phyloP scores from a whole-genome alignment of 2,329 filamentous ascomycete species.

The Xylaria sp. region DNA sequence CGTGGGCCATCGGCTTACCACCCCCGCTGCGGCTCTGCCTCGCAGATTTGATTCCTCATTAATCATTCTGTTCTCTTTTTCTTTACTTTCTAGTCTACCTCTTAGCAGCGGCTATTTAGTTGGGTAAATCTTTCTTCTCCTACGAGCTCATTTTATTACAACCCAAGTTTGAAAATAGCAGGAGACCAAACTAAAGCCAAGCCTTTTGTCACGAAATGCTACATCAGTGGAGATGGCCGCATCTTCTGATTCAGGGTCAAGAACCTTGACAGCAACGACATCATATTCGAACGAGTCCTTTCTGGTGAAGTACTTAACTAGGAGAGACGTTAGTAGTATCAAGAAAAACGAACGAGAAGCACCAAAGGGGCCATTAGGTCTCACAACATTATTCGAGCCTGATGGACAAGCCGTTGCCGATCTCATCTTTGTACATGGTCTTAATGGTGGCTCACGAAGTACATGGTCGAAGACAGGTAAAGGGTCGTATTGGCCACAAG shows the following conservation, averaged over 20 bases:
- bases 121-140: background rate
- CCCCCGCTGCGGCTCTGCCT: background rate
- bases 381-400: conserved; percentile 43
- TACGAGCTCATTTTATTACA: background rate
- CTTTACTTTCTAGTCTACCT: too few relatives aligned
- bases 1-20: background rate
- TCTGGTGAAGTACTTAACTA: conserved; percentile 8
- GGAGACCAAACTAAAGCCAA: background rate
- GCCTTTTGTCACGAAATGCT: conserved; percentile 3
- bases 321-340: background rate
- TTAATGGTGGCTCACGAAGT: conserved; percentile 52
- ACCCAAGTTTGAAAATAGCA: background rate
- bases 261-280: background rate
- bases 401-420: conserved; percentile 38
- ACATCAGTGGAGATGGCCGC: conserved; percentile 20
- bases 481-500: conserved; percentile 50
- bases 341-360: conserved; percentile 11
- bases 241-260: conserved; percentile 18
- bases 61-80: background rate
- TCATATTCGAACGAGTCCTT: conserved; percentile 31
- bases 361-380: conserved; percentile 43
- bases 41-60: background rate
- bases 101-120: background rate
- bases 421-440: conserved; percentile 55
- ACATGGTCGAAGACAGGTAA: conserved; percentile 50